Evolutionary conservation across 192 early-diverging fungal species (phyloP).

Genomic region (Jimgerdemannia lactiflua): DNA sequence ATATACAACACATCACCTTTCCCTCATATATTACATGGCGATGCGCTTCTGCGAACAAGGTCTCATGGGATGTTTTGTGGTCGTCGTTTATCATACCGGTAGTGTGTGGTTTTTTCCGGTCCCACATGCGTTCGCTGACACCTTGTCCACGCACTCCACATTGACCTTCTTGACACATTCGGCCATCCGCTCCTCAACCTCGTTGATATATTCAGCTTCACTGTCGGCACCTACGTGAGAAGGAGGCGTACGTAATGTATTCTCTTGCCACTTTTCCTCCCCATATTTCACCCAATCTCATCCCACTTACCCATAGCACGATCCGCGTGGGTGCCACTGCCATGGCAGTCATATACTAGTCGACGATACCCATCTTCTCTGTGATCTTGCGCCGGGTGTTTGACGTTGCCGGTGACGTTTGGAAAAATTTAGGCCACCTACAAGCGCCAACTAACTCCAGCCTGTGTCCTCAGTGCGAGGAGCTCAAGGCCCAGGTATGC

Average conservation of each 20-base stretch:
- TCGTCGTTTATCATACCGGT: no score
- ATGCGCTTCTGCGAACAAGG: no score
- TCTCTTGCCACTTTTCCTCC: neutral
- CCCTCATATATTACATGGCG: no score
- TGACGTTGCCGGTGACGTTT: constrained; percentile 35
- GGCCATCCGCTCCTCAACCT: constrained; percentile 32
- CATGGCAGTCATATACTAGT: constrained; percentile 31
- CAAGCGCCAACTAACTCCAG: constrained; percentile 25
- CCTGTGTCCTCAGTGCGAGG: constrained; percentile 23
- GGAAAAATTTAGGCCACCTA: no score
- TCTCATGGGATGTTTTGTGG: no score
- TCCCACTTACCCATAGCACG: constrained; percentile 16
- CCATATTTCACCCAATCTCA: no score
- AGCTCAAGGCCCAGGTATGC: constrained; percentile 19
- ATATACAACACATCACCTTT: no score
- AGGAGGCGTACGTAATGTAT: constrained; percentile 23
- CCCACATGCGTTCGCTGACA: constrained; percentile 17
- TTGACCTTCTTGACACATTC: constrained; percentile 33
- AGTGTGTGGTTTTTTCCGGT: no score
- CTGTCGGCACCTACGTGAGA: constrained; percentile 29
- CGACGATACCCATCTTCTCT: constrained; percentile 30
- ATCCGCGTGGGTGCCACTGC: constrained; percentile 33
- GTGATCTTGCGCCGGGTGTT: constrained; percentile 33
- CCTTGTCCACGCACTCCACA: constrained; percentile 31
- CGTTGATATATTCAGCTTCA: constrained; percentile 32